Conservation (phyloP, 2,329 filamentous ascomycete genomes). For the Magnaporthiopsis incrustans region DNA sequence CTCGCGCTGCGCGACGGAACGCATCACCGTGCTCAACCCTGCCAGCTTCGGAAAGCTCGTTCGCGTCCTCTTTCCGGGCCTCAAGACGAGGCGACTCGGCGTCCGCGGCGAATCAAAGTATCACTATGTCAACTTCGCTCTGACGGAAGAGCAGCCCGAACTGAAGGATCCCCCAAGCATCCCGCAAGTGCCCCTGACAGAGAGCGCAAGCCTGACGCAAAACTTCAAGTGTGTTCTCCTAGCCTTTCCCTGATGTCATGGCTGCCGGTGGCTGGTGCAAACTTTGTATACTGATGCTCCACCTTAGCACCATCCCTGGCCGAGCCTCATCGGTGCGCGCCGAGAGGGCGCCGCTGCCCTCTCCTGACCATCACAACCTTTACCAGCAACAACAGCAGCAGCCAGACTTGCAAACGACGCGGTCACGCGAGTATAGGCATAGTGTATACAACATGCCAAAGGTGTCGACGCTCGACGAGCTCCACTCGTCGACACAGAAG, state of each 20-base stretch:
- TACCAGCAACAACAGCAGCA: constrained; percentile 23
- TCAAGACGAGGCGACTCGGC: constrained; percentile 85
- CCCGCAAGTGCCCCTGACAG: constrained; percentile 40
- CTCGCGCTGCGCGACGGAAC: constrained; percentile 82
- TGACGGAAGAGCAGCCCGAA: constrained; percentile 49
- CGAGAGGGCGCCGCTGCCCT: constrained; percentile 28
- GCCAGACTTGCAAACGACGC: constrained; percentile 17
- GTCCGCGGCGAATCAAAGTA: constrained; percentile 97
- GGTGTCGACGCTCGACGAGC: constrained; percentile 46
- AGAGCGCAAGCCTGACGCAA: constrained; percentile 37
- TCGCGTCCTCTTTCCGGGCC: constrained; percentile 87
- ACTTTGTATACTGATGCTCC: constrained; percentile 14
- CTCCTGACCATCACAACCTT: constrained; percentile 21
- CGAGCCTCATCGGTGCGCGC: constrained; percentile 13
- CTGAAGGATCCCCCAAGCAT: constrained; percentile 35
- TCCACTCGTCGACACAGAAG: constrained; percentile 50
- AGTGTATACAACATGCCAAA: constrained; percentile 55
- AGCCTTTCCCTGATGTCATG: background rate
- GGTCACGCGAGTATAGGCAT: constrained; percentile 27
- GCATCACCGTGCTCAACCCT: constrained; percentile 90
- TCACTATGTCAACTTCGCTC: constrained; percentile 70
- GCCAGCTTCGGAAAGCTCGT: constrained; percentile 97
- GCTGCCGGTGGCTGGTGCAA: background rate
- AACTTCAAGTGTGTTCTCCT: constrained; percentile 38
- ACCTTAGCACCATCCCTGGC: constrained; percentile 13